phyloP scores from a whole-genome alignment of 2,329 filamentous ascomycete genomes.

The Sclerotinia spermophila region DNA sequence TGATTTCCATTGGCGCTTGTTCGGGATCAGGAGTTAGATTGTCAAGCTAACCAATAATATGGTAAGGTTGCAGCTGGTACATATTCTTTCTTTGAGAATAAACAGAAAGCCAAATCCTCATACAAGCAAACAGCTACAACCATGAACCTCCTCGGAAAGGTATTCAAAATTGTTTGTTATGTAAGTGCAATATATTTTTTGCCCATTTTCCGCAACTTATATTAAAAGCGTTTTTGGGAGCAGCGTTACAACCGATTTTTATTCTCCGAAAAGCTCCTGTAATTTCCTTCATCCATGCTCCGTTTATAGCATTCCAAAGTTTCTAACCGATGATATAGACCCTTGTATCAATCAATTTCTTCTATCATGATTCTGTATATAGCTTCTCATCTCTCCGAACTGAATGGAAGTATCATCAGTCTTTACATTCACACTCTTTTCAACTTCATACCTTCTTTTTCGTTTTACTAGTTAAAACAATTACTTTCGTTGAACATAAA shows the following conservation, averaged over 20 bases:
- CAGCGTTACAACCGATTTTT: neutral
- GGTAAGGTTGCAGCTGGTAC: neutral
- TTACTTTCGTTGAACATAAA: conserved; percentile 4
- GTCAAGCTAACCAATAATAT: neutral
- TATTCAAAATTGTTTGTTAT: neutral
- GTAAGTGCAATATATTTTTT: neutral
- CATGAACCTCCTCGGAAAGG: neutral
- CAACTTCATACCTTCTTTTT: neutral
- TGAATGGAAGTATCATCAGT: neutral
- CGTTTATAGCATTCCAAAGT: neutral
- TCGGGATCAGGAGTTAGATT: neutral
- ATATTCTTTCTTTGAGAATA: neutral
- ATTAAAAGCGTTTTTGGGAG: neutral
- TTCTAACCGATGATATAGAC: neutral
- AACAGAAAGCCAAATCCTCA: neutral
- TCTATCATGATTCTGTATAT: neutral
- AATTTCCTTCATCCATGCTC: neutral
- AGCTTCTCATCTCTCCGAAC: neutral
- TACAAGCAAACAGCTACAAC: neutral
- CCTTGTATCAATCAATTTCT: neutral
- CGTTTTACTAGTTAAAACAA: neutral
- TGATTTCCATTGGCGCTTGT: neutral
- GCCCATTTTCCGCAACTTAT: neutral
- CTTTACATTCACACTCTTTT: conserved; percentile 11
- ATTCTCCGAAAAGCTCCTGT: neutral